These are phyloP conservation scores for Boletus subcaerulescens DNA, from an alignment of 768 basidiomycete genomes.

Conservation along the genomic window DNA sequence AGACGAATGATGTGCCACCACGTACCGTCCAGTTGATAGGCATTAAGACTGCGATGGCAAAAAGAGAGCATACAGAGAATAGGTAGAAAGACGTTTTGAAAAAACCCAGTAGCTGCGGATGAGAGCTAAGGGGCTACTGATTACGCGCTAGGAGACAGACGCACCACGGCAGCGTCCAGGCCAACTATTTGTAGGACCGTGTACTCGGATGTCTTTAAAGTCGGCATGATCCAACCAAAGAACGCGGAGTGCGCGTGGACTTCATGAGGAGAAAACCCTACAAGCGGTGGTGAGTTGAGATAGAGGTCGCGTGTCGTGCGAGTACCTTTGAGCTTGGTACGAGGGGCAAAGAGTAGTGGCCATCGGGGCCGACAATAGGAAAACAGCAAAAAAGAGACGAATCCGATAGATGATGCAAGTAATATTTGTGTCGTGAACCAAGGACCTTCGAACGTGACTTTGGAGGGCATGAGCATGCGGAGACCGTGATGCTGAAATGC, in stretches of 20 bases:
- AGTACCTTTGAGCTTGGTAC: slow-evolving; percentile 90
- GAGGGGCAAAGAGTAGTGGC: slow-evolving; percentile 87
- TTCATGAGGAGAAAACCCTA: slow-evolving; percentile 92
- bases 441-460: slow-evolving; percentile 84
- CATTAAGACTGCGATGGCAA: slow-evolving; percentile 84
- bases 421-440: slow-evolving; percentile 93
- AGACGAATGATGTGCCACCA: not conserved
- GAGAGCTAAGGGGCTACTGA: not conserved
- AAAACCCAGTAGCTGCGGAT: slow-evolving; percentile 81
- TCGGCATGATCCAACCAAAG: slow-evolving; percentile 97
- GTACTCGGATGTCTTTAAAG: slow-evolving; percentile 85
- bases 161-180: slow-evolving; percentile 91
- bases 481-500: slow-evolving; percentile 22
- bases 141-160: slow-evolving; percentile 29
- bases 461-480: slow-evolving; percentile 2
- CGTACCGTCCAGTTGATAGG: slow-evolving; percentile 90
- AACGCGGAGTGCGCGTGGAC: slow-evolving; percentile 83
- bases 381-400: slow-evolving; percentile 81
- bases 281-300: not conserved
- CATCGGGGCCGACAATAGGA: slow-evolving; percentile 85
- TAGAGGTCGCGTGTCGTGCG: not conserved
- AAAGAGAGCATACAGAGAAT: slow-evolving; percentile 82
- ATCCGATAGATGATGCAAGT: slow-evolving; percentile 74
- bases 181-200: slow-evolving; percentile 95
- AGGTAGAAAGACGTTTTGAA: slow-evolving; percentile 93